Evolutionary conservation across 805 yeast species (phyloP).

Genomic region (Metschnikowia gelsemii): DNA sequence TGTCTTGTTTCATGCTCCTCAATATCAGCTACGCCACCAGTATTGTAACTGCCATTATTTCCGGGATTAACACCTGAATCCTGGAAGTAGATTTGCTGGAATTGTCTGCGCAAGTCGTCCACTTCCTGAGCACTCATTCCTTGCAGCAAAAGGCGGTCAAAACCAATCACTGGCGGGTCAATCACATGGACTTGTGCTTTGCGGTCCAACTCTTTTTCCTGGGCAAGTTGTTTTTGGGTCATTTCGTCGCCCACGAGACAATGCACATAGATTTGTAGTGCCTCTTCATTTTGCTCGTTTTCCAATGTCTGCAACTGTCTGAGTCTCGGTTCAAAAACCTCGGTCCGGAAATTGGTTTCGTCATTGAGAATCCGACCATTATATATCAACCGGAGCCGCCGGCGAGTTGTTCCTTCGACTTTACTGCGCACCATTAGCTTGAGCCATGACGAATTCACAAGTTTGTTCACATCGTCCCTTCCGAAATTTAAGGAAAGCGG

Average conservation of each 20-base stretch:
- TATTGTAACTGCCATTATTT: too few relatives aligned
- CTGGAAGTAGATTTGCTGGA: conserved; percentile 63
- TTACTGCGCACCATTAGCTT: conserved; percentile 31
- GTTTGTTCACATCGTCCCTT: conserved; percentile 31
- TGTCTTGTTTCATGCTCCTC: conserved; percentile 44
- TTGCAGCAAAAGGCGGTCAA: conserved; percentile 77
- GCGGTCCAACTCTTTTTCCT: conserved; percentile 59
- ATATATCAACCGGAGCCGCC: conserved; percentile 63
- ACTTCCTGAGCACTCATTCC: conserved; percentile 84
- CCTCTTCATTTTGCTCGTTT: conserved; percentile 14
- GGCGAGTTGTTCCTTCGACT: conserved; percentile 19
- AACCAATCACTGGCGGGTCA: conserved; percentile 72
- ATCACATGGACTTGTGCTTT: conserved; percentile 49
- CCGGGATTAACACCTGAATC: conserved; percentile 28
- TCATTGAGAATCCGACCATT: conserved; percentile 66
- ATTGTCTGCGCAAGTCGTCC: conserved; percentile 68
- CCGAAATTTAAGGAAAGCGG: conserved; percentile 30
- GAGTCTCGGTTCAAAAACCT: conserved; percentile 38
- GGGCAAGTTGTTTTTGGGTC: conserved; percentile 51
- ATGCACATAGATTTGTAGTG: conserved; percentile 58
- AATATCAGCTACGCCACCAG: conserved; percentile 33
- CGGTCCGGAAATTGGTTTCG: conserved; percentile 52
- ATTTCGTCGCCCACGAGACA: conserved; percentile 74
- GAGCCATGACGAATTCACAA: conserved; percentile 33
- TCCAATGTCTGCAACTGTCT: conserved; percentile 12